A percentile compares a stretch with the other conserved stretches of the same genome.
These are phyloP conservation scores for Peronospora farinosa DNA, from an alignment of 352 stramenopile species.

Conservation along the genomic window DNA sequence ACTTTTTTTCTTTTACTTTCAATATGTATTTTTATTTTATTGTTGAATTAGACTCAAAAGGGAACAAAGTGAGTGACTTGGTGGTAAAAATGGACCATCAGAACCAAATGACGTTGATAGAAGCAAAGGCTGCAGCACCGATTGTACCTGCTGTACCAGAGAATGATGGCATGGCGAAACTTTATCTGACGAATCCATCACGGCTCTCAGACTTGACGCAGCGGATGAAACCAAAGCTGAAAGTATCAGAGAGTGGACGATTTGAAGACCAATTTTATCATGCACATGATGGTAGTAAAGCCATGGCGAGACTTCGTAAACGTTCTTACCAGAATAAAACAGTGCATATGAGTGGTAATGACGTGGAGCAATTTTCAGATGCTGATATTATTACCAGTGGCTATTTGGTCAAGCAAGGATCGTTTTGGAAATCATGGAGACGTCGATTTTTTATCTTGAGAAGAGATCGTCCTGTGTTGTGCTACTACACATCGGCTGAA, in stretches of 20 bases:
- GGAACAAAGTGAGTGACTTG: too few relatives aligned
- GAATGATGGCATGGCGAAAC: slow-evolving; percentile 17
- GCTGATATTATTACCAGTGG: slow-evolving; percentile 74
- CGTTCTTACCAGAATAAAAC: slow-evolving; percentile 65
- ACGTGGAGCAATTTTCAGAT: slow-evolving; percentile 83
- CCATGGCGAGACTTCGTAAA: slow-evolving; percentile 77
- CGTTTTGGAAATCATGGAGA: slow-evolving; percentile 85
- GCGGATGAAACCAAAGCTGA: slow-evolving; percentile 55
- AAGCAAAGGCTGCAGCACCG: slow-evolving; percentile 18
- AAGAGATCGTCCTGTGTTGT: slow-evolving; percentile 59
- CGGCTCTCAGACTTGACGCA: slow-evolving; percentile 23
- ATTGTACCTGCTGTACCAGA: slow-evolving; percentile 14
- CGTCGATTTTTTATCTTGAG: slow-evolving; percentile 80
- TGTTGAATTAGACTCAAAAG: too few relatives aligned
- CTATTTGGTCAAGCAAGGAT: slow-evolving; percentile 81
- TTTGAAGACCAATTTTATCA: slow-evolving; percentile 87
- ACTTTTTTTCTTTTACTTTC: slow-evolving; percentile 3
- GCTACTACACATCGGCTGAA: slow-evolving; percentile 75
- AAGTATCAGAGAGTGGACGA: slow-evolving; percentile 71
- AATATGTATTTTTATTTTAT: slow-evolving; percentile 4
- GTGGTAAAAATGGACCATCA: too few relatives aligned
- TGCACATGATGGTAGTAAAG: slow-evolving; percentile 66
- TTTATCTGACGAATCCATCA: slow-evolving; percentile 18
- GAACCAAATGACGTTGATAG: neutral
- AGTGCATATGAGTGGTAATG: slow-evolving; percentile 65